These are phyloP conservation scores for Polytrichum formosum DNA, from an alignment of 225 moss, liverwort and hornwort species.

Conservation along the genomic window DNA sequence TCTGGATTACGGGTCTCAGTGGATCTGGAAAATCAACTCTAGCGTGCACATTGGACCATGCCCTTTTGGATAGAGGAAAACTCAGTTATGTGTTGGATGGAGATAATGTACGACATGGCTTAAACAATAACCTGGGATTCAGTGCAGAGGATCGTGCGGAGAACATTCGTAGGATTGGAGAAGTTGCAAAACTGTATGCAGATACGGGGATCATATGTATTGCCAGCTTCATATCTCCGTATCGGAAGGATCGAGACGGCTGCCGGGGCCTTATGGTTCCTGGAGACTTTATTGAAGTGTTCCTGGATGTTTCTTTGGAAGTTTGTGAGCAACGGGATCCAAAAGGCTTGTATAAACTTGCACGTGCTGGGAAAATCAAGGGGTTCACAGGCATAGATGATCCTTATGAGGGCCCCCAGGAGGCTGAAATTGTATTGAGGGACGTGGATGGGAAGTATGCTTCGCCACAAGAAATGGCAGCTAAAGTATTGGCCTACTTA, in stretches of 20 bases:
- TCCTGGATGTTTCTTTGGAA: conserved; percentile 59
- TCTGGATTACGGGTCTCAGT: conserved; percentile 70
- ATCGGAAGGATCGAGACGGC: conserved; percentile 48
- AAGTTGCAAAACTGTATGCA: conserved; percentile 60
- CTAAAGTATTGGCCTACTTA: conserved; percentile 34
- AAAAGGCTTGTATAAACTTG: conserved; percentile 68
- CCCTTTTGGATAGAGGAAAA: conserved; percentile 44
- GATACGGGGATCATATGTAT: conserved; percentile 62
- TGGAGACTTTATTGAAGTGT: conserved; percentile 64
- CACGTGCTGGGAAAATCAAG: conserved; percentile 66
- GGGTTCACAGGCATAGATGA: conserved; percentile 67
- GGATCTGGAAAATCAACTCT: conserved; percentile 65
- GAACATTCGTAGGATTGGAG: conserved; percentile 65
- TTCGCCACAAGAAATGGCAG: conserved; percentile 58
- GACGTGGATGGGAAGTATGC: conserved; percentile 37
- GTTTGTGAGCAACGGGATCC: conserved; percentile 60
- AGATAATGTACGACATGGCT: conserved; percentile 63
- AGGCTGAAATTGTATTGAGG: conserved; percentile 48
- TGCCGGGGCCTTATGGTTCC: conserved; percentile 36
- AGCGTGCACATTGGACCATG: conserved; percentile 57
- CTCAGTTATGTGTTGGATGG: conserved; percentile 65
- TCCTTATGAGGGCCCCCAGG: conserved; percentile 50
- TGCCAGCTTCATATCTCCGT: conserved; percentile 72
- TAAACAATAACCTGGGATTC: conserved; percentile 63
- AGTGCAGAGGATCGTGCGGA: conserved; percentile 48